These are phyloP conservation scores for Chaetomium tenue DNA, from an alignment of 495 filamentous ascomycete genomes.

Conservation along the genomic window DNA sequence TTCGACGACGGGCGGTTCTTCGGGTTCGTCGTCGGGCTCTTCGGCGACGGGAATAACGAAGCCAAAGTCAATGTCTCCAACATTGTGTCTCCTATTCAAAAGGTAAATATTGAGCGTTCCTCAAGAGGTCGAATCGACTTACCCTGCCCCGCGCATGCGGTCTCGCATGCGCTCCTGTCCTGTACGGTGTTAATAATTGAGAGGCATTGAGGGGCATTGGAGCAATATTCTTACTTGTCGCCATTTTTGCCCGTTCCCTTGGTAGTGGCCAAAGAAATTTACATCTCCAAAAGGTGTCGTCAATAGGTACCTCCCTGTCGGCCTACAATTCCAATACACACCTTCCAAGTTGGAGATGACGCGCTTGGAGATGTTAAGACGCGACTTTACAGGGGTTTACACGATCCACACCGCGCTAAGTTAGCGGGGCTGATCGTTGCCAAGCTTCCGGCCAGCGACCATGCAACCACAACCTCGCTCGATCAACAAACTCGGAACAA, in stretches of 20 bases:
- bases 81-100: conserved; percentile 40
- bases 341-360: background rate
- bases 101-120: conserved; percentile 1
- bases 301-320: background rate
- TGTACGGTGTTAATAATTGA: conserved; percentile 9
- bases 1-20: conserved; percentile 2
- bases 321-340: background rate
- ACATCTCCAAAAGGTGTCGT: background rate
- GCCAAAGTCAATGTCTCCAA: conserved; percentile 48
- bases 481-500: too few species aligned
- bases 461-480: too few species aligned
- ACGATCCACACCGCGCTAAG: background rate
- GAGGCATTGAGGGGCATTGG: too few species aligned
- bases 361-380: conserved; percentile 11
- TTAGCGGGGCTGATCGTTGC: background rate
- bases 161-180: conserved; percentile 51
- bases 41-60: conserved; percentile 43
- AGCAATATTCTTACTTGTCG: conserved; percentile 26
- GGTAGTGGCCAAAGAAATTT: background rate
- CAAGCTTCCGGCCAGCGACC: background rate
- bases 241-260: conserved; percentile 18
- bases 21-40: conserved; percentile 13
- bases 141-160: conserved; percentile 53
- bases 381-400: conserved; percentile 4
- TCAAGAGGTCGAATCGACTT: conserved; percentile 16